Conservation (phyloP, 2,329 filamentous ascomycete species). For the Fusarium decemcellulare region DNA sequence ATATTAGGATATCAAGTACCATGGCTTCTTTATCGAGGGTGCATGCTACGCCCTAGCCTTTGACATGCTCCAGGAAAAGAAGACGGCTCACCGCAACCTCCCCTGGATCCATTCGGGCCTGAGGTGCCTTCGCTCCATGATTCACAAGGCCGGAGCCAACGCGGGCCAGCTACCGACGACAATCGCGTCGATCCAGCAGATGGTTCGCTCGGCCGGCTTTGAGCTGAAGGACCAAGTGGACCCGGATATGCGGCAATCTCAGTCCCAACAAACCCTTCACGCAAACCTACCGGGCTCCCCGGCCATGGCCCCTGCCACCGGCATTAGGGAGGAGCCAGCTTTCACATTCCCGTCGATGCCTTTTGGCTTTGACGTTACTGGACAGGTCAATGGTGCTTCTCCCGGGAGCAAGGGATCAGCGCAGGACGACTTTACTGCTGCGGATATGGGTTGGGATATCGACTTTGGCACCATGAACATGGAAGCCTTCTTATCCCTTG, state of each 20-base stretch:
- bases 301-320: conserved; percentile 21
- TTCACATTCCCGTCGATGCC: conserved; percentile 50
- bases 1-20: conserved; percentile 58
- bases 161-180: conserved; percentile 42
- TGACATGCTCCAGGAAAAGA: conserved; percentile 57
- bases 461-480: conserved; percentile 52
- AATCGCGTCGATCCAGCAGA: conserved; percentile 47
- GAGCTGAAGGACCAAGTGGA: conserved; percentile 42
- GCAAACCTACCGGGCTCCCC: conserved; percentile 37
- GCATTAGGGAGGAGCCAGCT: conserved; percentile 34
- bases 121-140: conserved; percentile 54
- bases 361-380: conserved; percentile 45
- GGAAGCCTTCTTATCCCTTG: conserved; percentile 51
- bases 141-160: conserved; percentile 33
- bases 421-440: conserved; percentile 46
- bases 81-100: conserved; percentile 53
- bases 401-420: conserved; percentile 37
- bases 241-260: conserved; percentile 31
- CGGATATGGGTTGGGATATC: conserved; percentile 49
- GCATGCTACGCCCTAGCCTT: conserved; percentile 58
- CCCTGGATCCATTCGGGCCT: conserved; percentile 58
- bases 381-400: conserved; percentile 39
- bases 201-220: conserved; percentile 48
- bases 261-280: conserved; percentile 24
- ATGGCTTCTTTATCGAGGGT: conserved; percentile 59